A percentile compares a stretch with the other conserved stretches of the same genome.
phyloP scores from a whole-genome alignment of 1,284 basidiomycete genomes.

The Austropuccinia psidii region DNA sequence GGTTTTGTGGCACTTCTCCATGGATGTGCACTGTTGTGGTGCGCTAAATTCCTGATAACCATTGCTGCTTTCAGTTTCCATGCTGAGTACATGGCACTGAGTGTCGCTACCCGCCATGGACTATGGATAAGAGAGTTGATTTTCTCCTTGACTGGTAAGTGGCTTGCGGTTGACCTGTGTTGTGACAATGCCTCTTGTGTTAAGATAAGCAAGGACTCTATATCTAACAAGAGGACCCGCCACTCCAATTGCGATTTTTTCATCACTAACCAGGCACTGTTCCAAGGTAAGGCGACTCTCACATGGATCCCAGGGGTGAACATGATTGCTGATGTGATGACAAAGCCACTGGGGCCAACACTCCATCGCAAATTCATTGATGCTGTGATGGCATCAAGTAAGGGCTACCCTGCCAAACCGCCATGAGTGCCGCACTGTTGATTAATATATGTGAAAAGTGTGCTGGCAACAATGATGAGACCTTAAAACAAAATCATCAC shows the following conservation, averaged over 20 bases:
- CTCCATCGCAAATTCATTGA: too few species aligned
- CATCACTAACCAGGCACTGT: not conserved
- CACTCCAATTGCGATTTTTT: constrained; percentile 1
- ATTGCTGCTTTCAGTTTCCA: constrained; percentile 2
- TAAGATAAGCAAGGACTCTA: not conserved
- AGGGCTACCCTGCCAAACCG: too few species aligned
- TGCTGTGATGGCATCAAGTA: too few species aligned
- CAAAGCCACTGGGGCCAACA: not conserved
- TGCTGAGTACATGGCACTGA: constrained; percentile 9
- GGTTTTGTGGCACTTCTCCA: not conserved
- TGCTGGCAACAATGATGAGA: too few species aligned
- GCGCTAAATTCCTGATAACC: not conserved
- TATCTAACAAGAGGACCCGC: not conserved
- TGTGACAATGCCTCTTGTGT: not conserved
- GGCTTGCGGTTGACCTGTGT: not conserved
- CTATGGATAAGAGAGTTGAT: not conserved
- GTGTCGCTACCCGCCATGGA: not conserved
- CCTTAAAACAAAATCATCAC: too few species aligned
- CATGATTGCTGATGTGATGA: not conserved
- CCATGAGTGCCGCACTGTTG: too few species aligned
- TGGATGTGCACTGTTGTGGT: not conserved
- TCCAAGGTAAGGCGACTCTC: not conserved
- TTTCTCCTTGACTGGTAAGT: not conserved
- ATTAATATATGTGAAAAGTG: too few species aligned
- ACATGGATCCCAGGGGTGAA: not conserved